Evolutionary conservation across 371 early-diverging fungal species (phyloP).

Genomic region (Rhizopus delemar): DNA sequence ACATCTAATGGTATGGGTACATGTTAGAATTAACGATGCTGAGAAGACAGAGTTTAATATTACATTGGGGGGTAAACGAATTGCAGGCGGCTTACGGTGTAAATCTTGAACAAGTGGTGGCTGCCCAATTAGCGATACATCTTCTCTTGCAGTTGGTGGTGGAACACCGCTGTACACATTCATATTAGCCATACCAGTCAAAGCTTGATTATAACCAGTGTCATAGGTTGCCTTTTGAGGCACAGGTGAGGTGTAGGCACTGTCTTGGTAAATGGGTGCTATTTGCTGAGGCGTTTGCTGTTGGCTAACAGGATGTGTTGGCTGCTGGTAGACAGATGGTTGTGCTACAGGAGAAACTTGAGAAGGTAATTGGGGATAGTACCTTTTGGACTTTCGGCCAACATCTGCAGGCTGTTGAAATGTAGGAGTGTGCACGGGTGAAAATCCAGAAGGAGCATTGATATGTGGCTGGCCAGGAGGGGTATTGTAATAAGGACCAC

Average conservation of each 20-base stretch:
- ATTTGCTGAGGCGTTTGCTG: neutral
- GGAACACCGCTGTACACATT: conserved; percentile 11
- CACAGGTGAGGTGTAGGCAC: conserved; percentile 11
- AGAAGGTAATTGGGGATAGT: neutral
- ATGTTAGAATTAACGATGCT: no score
- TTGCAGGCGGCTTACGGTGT: conserved; percentile 35
- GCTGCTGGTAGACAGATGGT: conserved; percentile 8
- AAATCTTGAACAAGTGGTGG: conserved; percentile 53
- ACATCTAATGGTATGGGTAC: conserved; percentile 2
- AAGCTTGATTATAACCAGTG: conserved; percentile 13
- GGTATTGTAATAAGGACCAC: neutral
- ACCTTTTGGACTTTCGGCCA: conserved; percentile 3
- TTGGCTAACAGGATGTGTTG: neutral
- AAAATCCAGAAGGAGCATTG: neutral
- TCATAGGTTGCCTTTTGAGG: neutral
- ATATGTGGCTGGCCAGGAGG: neutral
- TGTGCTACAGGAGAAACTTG: conserved; percentile 7
- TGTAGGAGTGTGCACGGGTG: neutral
- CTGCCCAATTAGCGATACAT: conserved; percentile 53
- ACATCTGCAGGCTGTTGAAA: conserved; percentile 5
- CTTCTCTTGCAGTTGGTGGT: conserved; percentile 13
- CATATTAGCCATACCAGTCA: conserved; percentile 35
- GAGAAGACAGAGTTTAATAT: no score
- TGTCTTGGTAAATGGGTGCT: neutral
- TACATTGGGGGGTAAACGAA: conserved; percentile 46